Evolutionary conservation across 768 basidiomycete genomes (phyloP).

Genomic region (Pisolithus orientalis): DNA sequence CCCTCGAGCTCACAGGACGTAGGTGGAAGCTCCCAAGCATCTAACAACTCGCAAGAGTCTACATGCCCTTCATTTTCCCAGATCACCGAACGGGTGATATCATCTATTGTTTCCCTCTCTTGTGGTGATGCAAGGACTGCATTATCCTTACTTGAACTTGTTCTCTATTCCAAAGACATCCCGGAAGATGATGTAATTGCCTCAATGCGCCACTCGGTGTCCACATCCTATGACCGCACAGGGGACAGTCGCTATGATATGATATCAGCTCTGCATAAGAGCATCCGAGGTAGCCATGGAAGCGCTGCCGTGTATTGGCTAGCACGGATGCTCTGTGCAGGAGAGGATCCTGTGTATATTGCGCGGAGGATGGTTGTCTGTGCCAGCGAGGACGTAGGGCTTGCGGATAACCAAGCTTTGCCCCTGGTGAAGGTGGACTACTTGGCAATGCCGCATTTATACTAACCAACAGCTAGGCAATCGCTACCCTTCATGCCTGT

Average conservation of each 20-base stretch:
- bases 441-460: constrained; percentile 5
- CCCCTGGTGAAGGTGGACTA: constrained; percentile 47
- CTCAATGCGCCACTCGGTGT: constrained; percentile 55
- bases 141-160: constrained; percentile 69
- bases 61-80: constrained; percentile 28
- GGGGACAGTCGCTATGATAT: constrained; percentile 77
- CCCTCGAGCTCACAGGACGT: constrained; percentile 12
- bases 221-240: constrained; percentile 64
- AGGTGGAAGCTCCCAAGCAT: constrained; percentile 14
- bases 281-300: constrained; percentile 69
- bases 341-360: constrained; percentile 77
- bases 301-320: constrained; percentile 85
- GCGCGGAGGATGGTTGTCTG: constrained; percentile 70
- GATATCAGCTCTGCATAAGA: constrained; percentile 83
- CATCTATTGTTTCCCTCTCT: constrained; percentile 47
- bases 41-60: constrained; percentile 6
- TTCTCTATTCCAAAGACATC: constrained; percentile 38
- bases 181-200: constrained; percentile 46
- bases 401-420: constrained; percentile 72
- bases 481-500: constrained; percentile 57
- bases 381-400: constrained; percentile 82
- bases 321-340: constrained; percentile 73
- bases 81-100: constrained; percentile 41
- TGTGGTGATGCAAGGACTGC: constrained; percentile 74
- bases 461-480: constrained; percentile 37